Percentiles rank a stretch among this genome's conserved stretches.
Evolutionary conservation across 2,329 filamentous ascomycete species (phyloP).

Genomic region (Thielaviopsis musarum): DNA sequence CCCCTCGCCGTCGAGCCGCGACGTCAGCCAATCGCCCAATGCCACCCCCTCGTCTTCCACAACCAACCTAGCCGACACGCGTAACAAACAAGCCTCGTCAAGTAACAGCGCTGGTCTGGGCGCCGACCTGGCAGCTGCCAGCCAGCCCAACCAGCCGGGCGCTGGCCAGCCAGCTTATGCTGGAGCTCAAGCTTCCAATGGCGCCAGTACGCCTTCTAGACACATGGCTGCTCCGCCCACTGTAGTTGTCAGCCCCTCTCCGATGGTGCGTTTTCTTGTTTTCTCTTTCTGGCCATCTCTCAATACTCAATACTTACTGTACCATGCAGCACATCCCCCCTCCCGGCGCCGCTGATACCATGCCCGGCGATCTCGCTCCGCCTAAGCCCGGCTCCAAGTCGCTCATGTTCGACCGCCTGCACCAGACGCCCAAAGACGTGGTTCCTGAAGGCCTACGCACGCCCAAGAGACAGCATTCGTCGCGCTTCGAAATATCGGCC

Average conservation of each 20-base stretch:
- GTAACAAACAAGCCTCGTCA: constrained; percentile 49
- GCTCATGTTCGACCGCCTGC: constrained; percentile 70
- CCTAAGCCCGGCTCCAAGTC: constrained; percentile 87
- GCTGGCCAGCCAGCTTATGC: constrained; percentile 16
- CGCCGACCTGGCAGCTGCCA: constrained; percentile 16
- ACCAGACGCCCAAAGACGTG: constrained; percentile 80
- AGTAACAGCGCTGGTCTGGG: background rate
- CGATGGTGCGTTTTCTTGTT: constrained; percentile 49
- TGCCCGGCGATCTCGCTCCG: constrained; percentile 91
- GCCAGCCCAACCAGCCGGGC: constrained; percentile 22
- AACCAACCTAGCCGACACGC: constrained; percentile 67
- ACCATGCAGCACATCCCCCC: constrained; percentile 62
- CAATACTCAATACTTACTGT: background rate
- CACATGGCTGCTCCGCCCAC: constrained; percentile 57
- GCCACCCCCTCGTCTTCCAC: constrained; percentile 78
- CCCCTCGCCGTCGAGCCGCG: constrained; percentile 44
- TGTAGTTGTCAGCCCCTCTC: constrained; percentile 87
- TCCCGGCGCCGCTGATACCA: constrained; percentile 86
- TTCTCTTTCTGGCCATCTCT: constrained; percentile 10
- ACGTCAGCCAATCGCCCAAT: constrained; percentile 43
- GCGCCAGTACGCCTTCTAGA: constrained; percentile 44
- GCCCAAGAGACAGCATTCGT: constrained; percentile 92
- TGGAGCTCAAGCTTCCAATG: constrained; percentile 22
- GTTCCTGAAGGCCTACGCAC: constrained; percentile 89
- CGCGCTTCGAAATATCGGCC: constrained; percentile 92